Percentiles rank a stretch among this genome's conserved stretches.
phyloP scores from a whole-genome alignment of 2,329 filamentous ascomycete species.

The Hypomyces rosellus region DNA sequence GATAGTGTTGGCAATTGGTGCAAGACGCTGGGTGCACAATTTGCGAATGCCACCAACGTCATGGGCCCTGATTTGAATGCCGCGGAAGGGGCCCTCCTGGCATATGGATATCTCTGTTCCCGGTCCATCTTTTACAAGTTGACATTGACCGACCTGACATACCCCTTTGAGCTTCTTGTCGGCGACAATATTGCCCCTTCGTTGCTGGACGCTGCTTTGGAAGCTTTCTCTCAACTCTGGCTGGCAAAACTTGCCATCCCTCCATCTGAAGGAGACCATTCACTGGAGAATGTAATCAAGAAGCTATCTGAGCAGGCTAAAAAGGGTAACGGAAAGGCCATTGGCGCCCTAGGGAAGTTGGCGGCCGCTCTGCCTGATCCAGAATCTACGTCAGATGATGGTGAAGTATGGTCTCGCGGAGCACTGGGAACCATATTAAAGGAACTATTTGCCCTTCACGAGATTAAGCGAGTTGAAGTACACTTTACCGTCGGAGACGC shows the following conservation, averaged over 20 bases:
- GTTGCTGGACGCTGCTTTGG: slow-evolving; percentile 38
- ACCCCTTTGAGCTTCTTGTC: slow-evolving; percentile 28
- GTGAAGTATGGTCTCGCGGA: slow-evolving; percentile 29
- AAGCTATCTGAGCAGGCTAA: slow-evolving; percentile 64
- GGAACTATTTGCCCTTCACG: slow-evolving; percentile 69
- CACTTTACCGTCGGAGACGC: slow-evolving; percentile 91
- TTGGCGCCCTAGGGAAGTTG: slow-evolving; percentile 72
- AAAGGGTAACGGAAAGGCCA: slow-evolving; percentile 74
- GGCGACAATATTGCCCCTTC: slow-evolving; percentile 25
- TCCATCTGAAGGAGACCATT: slow-evolving; percentile 21
- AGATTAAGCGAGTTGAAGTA: slow-evolving; percentile 77
- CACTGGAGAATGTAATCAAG: slow-evolving; percentile 46
- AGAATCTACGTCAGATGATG: slow-evolving; percentile 1
- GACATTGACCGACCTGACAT: slow-evolving; percentile 21
- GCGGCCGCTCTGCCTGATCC: slow-evolving; percentile 42
- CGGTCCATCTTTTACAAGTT: slow-evolving; percentile 38
- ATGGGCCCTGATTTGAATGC: slow-evolving; percentile 39
- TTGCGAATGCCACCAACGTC: slow-evolving; percentile 36
- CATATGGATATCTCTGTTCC: slow-evolving; percentile 39
- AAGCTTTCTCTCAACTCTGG: slow-evolving; percentile 42
- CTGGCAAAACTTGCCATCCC: slow-evolving; percentile 36
- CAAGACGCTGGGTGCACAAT: slow-evolving; percentile 35
- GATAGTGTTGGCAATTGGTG: slow-evolving; percentile 21
- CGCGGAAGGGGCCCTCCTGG: slow-evolving; percentile 41
- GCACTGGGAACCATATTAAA: slow-evolving; percentile 53